Conservation (phyloP, 169 alveolate species). For the Cryptosporidium tyzzeri region DNA sequence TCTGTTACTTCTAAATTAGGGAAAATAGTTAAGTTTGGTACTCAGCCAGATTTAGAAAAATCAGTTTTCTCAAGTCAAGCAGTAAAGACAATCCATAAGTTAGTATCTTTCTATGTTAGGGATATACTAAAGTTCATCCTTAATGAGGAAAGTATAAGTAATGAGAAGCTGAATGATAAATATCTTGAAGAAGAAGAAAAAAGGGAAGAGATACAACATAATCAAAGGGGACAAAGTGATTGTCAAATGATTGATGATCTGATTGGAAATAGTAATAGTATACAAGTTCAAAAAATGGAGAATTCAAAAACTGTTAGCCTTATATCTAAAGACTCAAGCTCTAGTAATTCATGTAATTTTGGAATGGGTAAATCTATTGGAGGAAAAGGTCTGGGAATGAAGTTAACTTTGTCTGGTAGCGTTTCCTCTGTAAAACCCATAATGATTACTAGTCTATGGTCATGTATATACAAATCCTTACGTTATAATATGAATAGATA, state of each 20-base stretch:
- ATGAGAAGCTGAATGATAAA: background rate
- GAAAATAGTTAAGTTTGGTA: background rate
- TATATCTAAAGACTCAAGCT: background rate
- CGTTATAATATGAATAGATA: slow-evolving; percentile 44
- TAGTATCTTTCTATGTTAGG: slow-evolving; percentile 39
- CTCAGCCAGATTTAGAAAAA: background rate
- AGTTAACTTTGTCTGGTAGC: background rate
- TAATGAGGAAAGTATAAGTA: slow-evolving; percentile 28
- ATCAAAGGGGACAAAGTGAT: background rate
- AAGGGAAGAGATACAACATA: background rate
- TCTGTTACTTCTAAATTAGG: background rate
- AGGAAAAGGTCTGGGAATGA: slow-evolving; percentile 29
- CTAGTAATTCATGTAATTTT: background rate
- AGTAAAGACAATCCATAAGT: slow-evolving; percentile 34
- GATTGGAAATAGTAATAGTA: background rate
- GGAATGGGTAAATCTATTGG: slow-evolving; percentile 53
- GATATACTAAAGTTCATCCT: slow-evolving; percentile 26
- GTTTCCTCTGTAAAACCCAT: slow-evolving; percentile 58
- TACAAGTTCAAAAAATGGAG: background rate
- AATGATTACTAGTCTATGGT: slow-evolving; percentile 67
- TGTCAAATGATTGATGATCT: too few species aligned
- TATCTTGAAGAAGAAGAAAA: background rate
- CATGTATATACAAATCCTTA: slow-evolving; percentile 63
- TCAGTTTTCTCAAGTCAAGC: slow-evolving; percentile 30
- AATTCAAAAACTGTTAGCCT: background rate